Conservation (phyloP, 2,329 filamentous ascomycete species). For the Cryoendolithus antarcticus region DNA sequence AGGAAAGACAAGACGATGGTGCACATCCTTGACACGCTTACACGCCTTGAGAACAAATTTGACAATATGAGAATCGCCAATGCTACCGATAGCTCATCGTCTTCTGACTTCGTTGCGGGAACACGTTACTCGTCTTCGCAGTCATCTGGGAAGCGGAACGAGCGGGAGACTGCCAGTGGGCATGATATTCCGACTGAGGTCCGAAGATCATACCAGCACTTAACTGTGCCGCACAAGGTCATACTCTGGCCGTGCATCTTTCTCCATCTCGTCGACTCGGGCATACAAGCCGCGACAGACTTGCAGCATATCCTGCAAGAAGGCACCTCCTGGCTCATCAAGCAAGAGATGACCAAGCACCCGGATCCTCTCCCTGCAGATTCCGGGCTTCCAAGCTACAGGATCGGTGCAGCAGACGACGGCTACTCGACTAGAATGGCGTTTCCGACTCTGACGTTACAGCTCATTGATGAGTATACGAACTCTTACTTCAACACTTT, state of each 20-base stretch:
- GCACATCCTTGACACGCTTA: slow-evolving; percentile 47
- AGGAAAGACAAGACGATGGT: slow-evolving; percentile 53
- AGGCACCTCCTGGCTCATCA: slow-evolving; percentile 27
- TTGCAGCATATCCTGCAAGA: slow-evolving; percentile 25
- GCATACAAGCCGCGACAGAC: slow-evolving; percentile 20
- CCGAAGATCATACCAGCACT: slow-evolving; percentile 12
- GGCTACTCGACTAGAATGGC: slow-evolving; percentile 13
- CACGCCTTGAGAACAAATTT: slow-evolving; percentile 43
- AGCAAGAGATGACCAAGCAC: slow-evolving; percentile 17
- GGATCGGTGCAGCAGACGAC: slow-evolving; percentile 8
- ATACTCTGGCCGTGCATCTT: slow-evolving; percentile 34
- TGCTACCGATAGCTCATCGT: slow-evolving; percentile 6
- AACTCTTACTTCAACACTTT: slow-evolving; percentile 48
- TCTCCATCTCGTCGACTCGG: slow-evolving; percentile 23
- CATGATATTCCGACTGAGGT: slow-evolving; percentile 1
- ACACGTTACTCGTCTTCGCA: slow-evolving; percentile 1
- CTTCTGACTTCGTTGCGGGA: not conserved
- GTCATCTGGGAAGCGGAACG: not conserved
- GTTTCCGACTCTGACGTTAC: slow-evolving; percentile 32
- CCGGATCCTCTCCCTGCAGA: slow-evolving; percentile 17
- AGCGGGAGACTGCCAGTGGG: not conserved
- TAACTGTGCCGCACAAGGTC: slow-evolving; percentile 39
- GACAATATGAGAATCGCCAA: slow-evolving; percentile 29
- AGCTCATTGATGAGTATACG: slow-evolving; percentile 38
- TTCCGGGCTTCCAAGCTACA: slow-evolving; percentile 14